Conservation (phyloP, 1,139 yeast genomes). For the Yamadazyma buinensis region DNA sequence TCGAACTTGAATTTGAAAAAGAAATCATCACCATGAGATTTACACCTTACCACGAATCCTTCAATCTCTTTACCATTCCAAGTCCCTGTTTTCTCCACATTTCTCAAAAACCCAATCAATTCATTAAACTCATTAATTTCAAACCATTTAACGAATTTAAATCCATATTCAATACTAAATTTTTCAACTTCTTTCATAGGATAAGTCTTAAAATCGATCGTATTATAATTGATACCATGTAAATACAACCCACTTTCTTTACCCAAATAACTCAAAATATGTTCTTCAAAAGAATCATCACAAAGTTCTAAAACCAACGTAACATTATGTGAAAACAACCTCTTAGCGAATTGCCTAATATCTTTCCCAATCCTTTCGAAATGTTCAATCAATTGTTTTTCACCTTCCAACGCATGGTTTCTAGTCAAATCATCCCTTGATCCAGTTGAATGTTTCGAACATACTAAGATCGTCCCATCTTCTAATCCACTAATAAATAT, state of each 20-base stretch:
- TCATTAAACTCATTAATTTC: constrained; percentile 31
- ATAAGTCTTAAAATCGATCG: constrained; percentile 58
- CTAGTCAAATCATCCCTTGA: constrained; percentile 47
- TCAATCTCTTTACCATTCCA: constrained; percentile 74
- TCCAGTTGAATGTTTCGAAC: constrained; percentile 90
- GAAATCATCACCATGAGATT: constrained; percentile 26
- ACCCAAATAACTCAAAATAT: constrained; percentile 69
- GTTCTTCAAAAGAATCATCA: constrained; percentile 93
- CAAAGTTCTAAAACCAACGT: constrained; percentile 94
- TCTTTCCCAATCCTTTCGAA: constrained; percentile 37
- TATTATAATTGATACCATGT: constrained; percentile 81
- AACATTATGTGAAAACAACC: constrained; percentile 46
- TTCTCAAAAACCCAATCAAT: constrained; percentile 50
- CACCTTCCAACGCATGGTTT: constrained; percentile 79
- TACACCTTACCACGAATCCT: constrained; percentile 86
- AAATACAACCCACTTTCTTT: constrained; percentile 78
- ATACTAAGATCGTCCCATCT: constrained; percentile 72
- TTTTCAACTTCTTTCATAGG: constrained; percentile 55
- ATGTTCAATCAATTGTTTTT: constrained; percentile 52
- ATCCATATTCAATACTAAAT: constrained; percentile 73
- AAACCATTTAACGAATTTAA: constrained; percentile 51
- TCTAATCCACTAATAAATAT: constrained; percentile 73
- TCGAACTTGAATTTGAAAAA: constrained; percentile 94
- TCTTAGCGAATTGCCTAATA: constrained; percentile 50
- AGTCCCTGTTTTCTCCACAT: constrained; percentile 63